phyloP scores from a whole-genome alignment of 208 protist species.

The Blastocrithidia nonstop region DNA sequence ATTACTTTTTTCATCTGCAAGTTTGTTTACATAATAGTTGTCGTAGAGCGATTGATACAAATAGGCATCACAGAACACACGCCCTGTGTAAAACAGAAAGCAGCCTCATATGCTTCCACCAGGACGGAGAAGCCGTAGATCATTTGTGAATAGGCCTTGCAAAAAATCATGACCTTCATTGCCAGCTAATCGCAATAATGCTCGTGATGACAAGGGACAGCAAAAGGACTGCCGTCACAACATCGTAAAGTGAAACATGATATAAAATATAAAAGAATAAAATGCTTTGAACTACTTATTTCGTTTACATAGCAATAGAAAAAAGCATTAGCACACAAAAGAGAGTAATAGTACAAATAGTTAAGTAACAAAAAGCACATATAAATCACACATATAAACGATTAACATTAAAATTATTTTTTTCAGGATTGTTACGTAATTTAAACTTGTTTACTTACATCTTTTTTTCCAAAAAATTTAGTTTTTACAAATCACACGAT shows the following conservation, averaged over 20 bases:
- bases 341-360: too few relatives aligned
- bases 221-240: neutral
- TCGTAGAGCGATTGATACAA: conserved; percentile 36
- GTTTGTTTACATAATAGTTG: neutral
- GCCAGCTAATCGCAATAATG: conserved; percentile 46
- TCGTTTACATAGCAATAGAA: neutral
- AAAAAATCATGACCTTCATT: conserved; percentile 44
- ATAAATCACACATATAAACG: neutral
- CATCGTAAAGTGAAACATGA: neutral
- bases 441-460: neutral
- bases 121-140: conserved; percentile 33
- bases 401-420: neutral
- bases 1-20: neutral
- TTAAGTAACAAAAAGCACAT: neutral
- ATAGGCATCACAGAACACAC: conserved; percentile 68
- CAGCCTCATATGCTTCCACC: conserved; percentile 58
- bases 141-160: conserved; percentile 72
- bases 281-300: neutral
- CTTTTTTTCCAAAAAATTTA: neutral
- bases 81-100: conserved; percentile 69
- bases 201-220: conserved; percentile 2
- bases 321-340: neutral
- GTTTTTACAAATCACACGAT: conserved; percentile 3
- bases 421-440: too few relatives aligned
- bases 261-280: neutral